phyloP scores from a whole-genome alignment of 805 yeast genomes.

The Candida odintsovae region DNA sequence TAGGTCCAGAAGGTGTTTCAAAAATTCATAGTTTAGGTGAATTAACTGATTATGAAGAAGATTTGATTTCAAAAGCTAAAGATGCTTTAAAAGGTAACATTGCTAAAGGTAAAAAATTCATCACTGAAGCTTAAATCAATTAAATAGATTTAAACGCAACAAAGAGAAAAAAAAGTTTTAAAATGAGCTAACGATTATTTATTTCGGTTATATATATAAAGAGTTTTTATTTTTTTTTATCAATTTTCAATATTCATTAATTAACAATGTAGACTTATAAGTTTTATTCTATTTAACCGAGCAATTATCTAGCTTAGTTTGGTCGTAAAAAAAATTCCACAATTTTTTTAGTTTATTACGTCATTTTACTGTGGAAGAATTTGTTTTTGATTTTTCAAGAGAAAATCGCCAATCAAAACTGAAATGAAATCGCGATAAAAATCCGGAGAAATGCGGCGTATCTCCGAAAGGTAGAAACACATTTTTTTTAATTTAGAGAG shows the following conservation, averaged over 20 bases:
- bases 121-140: constrained; percentile 43
- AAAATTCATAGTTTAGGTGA: constrained; percentile 74
- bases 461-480: not conserved
- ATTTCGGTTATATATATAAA: constrained; percentile 2
- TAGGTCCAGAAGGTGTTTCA: constrained; percentile 87
- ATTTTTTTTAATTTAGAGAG: not conserved
- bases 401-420: too few species aligned
- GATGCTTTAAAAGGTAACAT: constrained; percentile 89
- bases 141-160: not conserved
- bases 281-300: too few species aligned
- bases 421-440: too few species aligned
- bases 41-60: constrained; percentile 74
- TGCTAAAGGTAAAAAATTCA: constrained; percentile 88
- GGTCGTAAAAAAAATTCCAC: too few species aligned
- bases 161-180: not conserved
- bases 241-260: not conserved
- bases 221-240: constrained; percentile 1
- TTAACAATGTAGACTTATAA: not conserved
- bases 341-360: not conserved
- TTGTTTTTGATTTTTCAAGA: too few species aligned
- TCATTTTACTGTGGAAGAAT: not conserved
- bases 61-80: constrained; percentile 74
- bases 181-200: not conserved
- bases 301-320: too few species aligned
- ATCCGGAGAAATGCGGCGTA: not conserved